Evolutionary conservation across 2,329 filamentous ascomycete species (phyloP), one percentile per base, ranked within the genome.

Genomic region (Samsoniella hepiali): DNA sequence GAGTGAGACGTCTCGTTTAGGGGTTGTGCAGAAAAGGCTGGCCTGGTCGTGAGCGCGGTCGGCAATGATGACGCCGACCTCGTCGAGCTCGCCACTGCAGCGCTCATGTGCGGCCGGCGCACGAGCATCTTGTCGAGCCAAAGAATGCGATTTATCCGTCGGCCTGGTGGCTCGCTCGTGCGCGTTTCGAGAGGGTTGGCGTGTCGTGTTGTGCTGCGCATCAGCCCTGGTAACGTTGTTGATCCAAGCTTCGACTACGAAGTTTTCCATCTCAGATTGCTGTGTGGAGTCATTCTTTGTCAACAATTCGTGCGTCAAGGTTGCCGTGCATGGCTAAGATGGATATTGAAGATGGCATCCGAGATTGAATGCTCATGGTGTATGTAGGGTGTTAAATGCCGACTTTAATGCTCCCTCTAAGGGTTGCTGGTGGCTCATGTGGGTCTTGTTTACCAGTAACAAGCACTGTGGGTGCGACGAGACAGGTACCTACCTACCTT

Each of bases 191-290:
- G n/a, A 36, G 54, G 38, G 36, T 56, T 27, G 54, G 54, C 29
- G 54, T 44, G 15, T 45, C 40, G 2, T 38, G 38, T 34, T 45
- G 40, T 22, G 8, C 29, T 57, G 55, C 17, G 8, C 15, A 34
- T 45, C 8, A 1, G 54, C 54, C 40, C 44, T 57, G 54, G 38
- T 3, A 27, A 57, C 40, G 29, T 45, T 36, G 54, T 45, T 57
- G 40, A 57, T 45, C 54, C 54, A 57, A 15, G 54, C 54, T 38
- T 57, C 27, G 27, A 57, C 40, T 22, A 56, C 22, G 38, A 31
- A 17, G 27, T 22, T 29, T 22, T 44, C 15, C 53, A 56, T 56
- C 22, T 22, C 53, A 36, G 53, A 31, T 31, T 32, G 32, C 32
- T 7, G 34, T 17, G 29, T 34, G 27, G 22, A 11, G 29, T n/a